Conservation (phyloP, 306 rosid species). For the Rosa lucieae region DNA sequence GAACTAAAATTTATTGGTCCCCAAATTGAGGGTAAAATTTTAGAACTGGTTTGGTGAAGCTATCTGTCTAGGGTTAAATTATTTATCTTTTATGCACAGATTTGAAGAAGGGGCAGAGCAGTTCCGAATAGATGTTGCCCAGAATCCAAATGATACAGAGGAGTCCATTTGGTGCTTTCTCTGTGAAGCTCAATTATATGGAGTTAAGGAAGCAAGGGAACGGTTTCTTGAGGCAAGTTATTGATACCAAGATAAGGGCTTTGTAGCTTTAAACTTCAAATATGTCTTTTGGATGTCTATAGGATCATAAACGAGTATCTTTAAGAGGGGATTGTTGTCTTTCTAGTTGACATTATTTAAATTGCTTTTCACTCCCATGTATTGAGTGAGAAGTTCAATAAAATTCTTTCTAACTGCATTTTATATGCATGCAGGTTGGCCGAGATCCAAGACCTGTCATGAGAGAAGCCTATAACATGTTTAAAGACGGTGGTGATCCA, state of each 20-base stretch:
- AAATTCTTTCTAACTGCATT: constrained; percentile 14
- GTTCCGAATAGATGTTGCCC: constrained; percentile 90
- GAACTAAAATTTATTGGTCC: not conserved
- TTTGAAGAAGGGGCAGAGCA: constrained; percentile 93
- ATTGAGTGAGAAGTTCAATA: not conserved
- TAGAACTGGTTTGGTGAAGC: not conserved
- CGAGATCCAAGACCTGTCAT: constrained; percentile 76
- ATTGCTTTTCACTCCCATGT: not conserved
- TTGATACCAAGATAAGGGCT: not conserved
- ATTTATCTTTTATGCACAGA: constrained; percentile 34
- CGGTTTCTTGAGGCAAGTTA: constrained; percentile 72
- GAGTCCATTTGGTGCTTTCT: constrained; percentile 96
- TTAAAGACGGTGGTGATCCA: constrained; percentile 86
- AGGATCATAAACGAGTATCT: not conserved
- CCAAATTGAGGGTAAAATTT: not conserved
- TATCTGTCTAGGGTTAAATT: constrained; percentile 2
- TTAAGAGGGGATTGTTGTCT: not conserved
- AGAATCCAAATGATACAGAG: constrained; percentile 89
- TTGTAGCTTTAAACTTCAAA: not conserved
- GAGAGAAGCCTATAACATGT: constrained; percentile 76
- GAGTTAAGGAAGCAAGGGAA: constrained; percentile 71
- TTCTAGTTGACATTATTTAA: not conserved
- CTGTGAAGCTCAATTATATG: constrained; percentile 87
- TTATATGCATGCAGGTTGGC: constrained; percentile 68
- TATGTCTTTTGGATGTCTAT: not conserved